Base-by-base conservation (phyloP, 2,329 filamentous ascomycete genomes). In the Aspergillus cejpii region DNA sequence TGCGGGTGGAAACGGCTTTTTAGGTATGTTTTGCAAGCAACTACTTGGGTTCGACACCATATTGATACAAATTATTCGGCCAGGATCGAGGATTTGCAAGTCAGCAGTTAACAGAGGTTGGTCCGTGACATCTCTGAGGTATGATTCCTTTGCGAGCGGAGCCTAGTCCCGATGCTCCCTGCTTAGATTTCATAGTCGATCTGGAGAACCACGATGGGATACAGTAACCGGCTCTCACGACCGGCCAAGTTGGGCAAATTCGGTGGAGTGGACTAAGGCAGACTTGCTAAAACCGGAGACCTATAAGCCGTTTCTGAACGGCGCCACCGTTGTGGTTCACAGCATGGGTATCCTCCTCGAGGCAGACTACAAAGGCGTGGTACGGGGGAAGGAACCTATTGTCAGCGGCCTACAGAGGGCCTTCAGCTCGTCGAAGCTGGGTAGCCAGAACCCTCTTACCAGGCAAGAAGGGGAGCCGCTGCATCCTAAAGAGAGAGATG, bases 271-370 rank as follows among this genome's bases (percentile, higher is more conserved):
- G 92, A 84, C 88, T 56, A 83, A 83, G 53, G 91, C 84, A 59
- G 87, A 97, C 69, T 84, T 97, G 55, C 79, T 98, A 50, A 80
- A 84, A 48, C 91, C 92, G 0, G 73, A 78, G 1, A 85, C 85
- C 14, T 98, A 96, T 71, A 79, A 78, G 6, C 73, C 83, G 0
- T 79, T 91, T 38, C 79, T 98, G 50, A 78, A 80, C 54, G 80
- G 79, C 45, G 87, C 89, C 49, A 81, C 88, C 64, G 90, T 83
- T 45, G 90, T 97, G 20, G 84, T 98, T 37, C 92, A 98, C 74
- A 88, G 79, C 60, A 90, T 97, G 84, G 92, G 92, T 7, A 96
- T 98, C 58, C 77, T 98, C 14, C 79, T 98, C 7, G 92, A 98
- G 73, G 89, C 90, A 39, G 92, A 98, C 73, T 98, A 98, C 79